phyloP scores from a whole-genome alignment of 768 basidiomycete genomes.

The Gloeopeniophorella convolvens region DNA sequence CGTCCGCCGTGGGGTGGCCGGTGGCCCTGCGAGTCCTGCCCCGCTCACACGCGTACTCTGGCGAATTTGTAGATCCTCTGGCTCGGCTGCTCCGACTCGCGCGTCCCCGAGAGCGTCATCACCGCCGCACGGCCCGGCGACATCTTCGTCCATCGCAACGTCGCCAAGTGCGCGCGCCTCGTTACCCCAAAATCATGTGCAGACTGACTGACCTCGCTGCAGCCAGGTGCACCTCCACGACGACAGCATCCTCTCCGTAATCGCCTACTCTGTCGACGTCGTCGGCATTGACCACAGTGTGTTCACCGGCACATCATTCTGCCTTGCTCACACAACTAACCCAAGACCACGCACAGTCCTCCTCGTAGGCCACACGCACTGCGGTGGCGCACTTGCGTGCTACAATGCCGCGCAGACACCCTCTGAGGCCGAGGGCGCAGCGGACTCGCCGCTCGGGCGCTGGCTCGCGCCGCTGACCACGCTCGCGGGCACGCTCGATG shows the following conservation, averaged over 20 bases:
- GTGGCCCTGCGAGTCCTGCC: not conserved
- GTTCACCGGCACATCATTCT: conserved; percentile 30
- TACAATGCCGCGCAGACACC: conserved; percentile 37
- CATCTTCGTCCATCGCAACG: conserved; percentile 79
- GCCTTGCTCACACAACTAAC: conserved; percentile 20
- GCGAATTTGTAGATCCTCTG: conserved; percentile 57
- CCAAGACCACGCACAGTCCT: conserved; percentile 44
- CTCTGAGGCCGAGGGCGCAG: conserved; percentile 26
- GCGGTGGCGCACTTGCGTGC: conserved; percentile 68
- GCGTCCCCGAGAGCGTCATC: conserved; percentile 75
- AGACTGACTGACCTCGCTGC: not conserved
- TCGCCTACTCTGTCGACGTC: conserved; percentile 64
- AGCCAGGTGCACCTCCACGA: conserved; percentile 75
- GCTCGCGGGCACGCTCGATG: conserved; percentile 41
- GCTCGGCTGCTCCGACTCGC: conserved; percentile 81
- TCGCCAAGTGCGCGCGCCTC: conserved; percentile 63
- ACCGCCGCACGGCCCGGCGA: conserved; percentile 68
- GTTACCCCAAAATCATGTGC: not conserved
- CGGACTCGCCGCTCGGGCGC: conserved; percentile 44
- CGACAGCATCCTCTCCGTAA: conserved; percentile 61
- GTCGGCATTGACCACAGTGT: conserved; percentile 75
- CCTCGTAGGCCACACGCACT: conserved; percentile 77
- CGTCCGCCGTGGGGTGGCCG: not conserved
- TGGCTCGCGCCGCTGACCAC: conserved; percentile 68
- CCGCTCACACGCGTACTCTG: not conserved